Evolutionary conservation across 2,329 filamentous ascomycete species (phyloP).

Genomic region (Ophiosphaerella narmari): DNA sequence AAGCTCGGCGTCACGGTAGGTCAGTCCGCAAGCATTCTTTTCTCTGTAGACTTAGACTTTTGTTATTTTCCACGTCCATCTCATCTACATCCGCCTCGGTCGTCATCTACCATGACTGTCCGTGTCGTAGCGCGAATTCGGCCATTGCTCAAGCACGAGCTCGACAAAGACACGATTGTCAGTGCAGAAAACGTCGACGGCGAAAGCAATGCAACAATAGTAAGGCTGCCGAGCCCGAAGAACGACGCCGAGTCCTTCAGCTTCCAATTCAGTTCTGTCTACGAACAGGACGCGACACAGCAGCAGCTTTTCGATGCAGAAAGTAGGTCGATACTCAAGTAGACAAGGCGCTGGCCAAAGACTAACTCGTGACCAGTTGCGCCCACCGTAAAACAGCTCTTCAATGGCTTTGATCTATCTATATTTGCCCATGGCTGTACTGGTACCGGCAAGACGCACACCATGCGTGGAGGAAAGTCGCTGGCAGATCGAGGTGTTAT

Average conservation of each 20-base stretch:
- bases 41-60: conserved; percentile 30
- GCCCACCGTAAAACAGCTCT: conserved; percentile 88
- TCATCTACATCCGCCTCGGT: conserved; percentile 10
- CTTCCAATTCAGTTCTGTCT: conserved; percentile 94
- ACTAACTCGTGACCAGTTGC: conserved; percentile 64
- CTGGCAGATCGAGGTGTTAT: conserved; percentile 87
- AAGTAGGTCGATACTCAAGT: conserved; percentile 57
- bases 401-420: conserved; percentile 74
- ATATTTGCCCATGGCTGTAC: conserved; percentile 94
- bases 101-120: conserved; percentile 59
- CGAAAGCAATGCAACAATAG: conserved; percentile 60
- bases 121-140: conserved; percentile 89
- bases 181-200: conserved; percentile 56
- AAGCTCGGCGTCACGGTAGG: conserved; percentile 38
- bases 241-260: conserved; percentile 89
- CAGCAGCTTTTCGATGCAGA: conserved; percentile 88
- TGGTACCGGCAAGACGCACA: conserved; percentile 93
- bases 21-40: conserved; percentile 33
- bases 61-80: conserved; percentile 17
- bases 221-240: conserved; percentile 92
- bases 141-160: conserved; percentile 82
- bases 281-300: conserved; percentile 78
- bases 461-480: conserved; percentile 89
- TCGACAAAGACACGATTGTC: conserved; percentile 87
- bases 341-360: conserved; percentile 5